Conservation (phyloP, 495 filamentous ascomycete genomes). For the Annulohypoxylon bovei region DNA sequence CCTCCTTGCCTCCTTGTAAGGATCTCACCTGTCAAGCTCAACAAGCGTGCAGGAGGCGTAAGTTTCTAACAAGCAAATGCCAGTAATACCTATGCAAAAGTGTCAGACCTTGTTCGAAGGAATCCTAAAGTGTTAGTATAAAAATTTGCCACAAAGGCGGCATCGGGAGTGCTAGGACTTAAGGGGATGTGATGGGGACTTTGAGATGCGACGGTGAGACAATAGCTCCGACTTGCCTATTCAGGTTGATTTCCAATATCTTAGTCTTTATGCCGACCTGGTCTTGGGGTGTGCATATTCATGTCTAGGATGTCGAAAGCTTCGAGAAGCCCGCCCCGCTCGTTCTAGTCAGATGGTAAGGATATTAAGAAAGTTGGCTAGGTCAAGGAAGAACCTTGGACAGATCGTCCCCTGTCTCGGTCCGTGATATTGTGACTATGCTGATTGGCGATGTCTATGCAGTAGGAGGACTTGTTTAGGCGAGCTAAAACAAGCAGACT, state of each 20-base stretch:
- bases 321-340: conserved; percentile 41
- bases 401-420: conserved; percentile 35
- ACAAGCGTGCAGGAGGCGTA: neutral
- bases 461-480: conserved; percentile 28
- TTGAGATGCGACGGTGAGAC: conserved; percentile 32
- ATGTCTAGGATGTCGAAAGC: conserved; percentile 22
- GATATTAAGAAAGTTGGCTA: conserved; percentile 15
- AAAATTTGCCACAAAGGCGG: conserved; percentile 3
- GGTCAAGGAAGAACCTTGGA: conserved; percentile 39
- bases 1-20: conserved; percentile 13
- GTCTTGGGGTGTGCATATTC: conserved; percentile 20
- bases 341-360: conserved; percentile 16
- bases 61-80: neutral
- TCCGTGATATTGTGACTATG: conserved; percentile 25
- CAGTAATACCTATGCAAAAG: conserved; percentile 1
- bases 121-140: conserved; percentile 11
- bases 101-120: neutral
- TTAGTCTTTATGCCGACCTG: conserved; percentile 26
- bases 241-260: conserved; percentile 30
- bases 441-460: conserved; percentile 35
- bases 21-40: conserved; percentile 14
- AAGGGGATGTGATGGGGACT: conserved; percentile 5
- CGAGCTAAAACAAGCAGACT: conserved; percentile 18
- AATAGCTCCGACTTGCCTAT: conserved; percentile 41
- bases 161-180: conserved; percentile 4